Evolutionary conservation across 2,329 filamentous ascomycete species (phyloP).

Genomic region (Ophiognomonia clavigignenti-juglandacearum): DNA sequence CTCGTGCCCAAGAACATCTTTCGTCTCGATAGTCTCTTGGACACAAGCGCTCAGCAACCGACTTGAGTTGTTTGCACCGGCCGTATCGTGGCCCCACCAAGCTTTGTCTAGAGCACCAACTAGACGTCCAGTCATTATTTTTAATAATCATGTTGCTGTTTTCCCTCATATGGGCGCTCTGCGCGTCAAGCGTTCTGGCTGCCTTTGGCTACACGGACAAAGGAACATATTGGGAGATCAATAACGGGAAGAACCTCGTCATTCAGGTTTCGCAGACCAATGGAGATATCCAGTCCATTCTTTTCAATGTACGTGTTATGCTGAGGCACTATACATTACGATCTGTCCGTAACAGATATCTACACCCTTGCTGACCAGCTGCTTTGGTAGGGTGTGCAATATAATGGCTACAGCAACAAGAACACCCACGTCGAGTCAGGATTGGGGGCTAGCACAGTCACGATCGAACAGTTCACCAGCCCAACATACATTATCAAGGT

Average conservation of each 20-base stretch:
- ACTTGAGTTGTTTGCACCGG: no score
- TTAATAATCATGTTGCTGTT: slow-evolving; percentile 27
- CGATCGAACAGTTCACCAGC: slow-evolving; percentile 19
- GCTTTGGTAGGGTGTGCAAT: slow-evolving; percentile 23
- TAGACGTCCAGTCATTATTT: no score
- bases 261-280: slow-evolving; percentile 30
- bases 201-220: slow-evolving; percentile 35
- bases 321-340: no score
- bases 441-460: slow-evolving; percentile 26
- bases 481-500: slow-evolving; percentile 30
- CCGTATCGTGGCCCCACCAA: no score
- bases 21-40: no score
- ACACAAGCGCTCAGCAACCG: no score
- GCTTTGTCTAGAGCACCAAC: no score
- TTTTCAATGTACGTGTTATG: slow-evolving; percentile 22
- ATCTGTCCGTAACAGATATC: no score
- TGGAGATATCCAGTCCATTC: slow-evolving; percentile 30
- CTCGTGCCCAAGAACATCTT: no score
- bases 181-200: slow-evolving; percentile 27
- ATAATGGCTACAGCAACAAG: slow-evolving; percentile 26
- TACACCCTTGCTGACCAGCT: not conserved
- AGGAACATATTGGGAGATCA: slow-evolving; percentile 33
- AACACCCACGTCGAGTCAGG: slow-evolving; percentile 29
- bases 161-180: slow-evolving; percentile 21
- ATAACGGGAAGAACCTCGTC: slow-evolving; percentile 26